phyloP scores from a whole-genome alignment of 306 rosid species.

The Pterocarpus macrocarpus region DNA sequence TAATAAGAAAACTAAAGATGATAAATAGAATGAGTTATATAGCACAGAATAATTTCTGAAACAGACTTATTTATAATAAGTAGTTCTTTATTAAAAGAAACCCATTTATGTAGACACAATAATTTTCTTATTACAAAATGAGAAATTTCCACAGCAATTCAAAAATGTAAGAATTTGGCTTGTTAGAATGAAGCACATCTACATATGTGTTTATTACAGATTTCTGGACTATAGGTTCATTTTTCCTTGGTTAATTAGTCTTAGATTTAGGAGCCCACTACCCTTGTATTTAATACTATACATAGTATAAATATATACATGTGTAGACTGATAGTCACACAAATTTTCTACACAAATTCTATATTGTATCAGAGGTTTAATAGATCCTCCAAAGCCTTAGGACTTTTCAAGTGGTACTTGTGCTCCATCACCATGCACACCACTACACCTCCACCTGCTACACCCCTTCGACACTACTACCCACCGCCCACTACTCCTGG shows the following conservation, averaged over 20 bases:
- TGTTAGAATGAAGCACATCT: not conserved
- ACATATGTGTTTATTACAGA: not conserved
- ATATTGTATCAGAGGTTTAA: no score
- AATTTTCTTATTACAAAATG: not conserved
- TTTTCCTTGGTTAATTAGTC: not conserved
- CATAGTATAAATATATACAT: no score
- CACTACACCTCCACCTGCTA: no score
- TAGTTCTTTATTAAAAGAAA: conserved; percentile 15
- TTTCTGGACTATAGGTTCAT: not conserved
- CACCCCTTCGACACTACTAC: no score
- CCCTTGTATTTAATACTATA: no score
- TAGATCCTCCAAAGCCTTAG: no score
- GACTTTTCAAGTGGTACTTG: no score
- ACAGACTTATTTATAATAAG: conserved; percentile 2
- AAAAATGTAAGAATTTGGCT: not conserved
- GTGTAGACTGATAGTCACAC: no score
- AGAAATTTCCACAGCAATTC: not conserved
- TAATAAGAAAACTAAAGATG: conserved; percentile 39
- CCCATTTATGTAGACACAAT: not conserved
- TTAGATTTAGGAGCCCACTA: not conserved
- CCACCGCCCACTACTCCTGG: no score
- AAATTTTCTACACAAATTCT: no score
- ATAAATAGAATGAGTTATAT: conserved; percentile 34
- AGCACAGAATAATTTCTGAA: conserved; percentile 4
- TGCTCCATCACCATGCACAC: no score